Conservation (phyloP, 2,329 filamentous ascomycete genomes). For the Seiridium cupressi region DNA sequence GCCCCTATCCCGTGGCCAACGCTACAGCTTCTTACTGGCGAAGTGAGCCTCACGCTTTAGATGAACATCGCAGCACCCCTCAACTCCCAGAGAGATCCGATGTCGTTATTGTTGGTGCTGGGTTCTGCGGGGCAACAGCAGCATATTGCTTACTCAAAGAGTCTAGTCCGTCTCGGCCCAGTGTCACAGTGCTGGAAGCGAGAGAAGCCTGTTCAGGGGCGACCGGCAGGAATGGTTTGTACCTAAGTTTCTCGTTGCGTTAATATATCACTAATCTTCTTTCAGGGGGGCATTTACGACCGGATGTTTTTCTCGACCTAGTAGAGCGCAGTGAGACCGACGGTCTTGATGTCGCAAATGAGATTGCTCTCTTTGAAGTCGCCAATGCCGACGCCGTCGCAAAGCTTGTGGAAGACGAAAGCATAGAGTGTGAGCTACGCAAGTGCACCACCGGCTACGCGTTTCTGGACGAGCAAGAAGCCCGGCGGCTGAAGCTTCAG, state of each 20-base stretch:
- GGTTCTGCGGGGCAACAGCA: slow-evolving; percentile 20
- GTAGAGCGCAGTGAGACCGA: neutral
- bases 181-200: slow-evolving; percentile 15
- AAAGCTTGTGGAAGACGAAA: slow-evolving; percentile 30
- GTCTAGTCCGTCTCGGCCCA: slow-evolving; percentile 11
- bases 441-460: slow-evolving; percentile 19
- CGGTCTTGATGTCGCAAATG: slow-evolving; percentile 16
- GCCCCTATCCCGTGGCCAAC: neutral
- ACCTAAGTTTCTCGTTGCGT: neutral
- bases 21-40: slow-evolving; percentile 1
- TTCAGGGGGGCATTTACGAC: slow-evolving; percentile 16
- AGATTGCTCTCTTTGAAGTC: slow-evolving; percentile 32
- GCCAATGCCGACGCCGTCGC: slow-evolving; percentile 32
- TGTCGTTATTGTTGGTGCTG: slow-evolving; percentile 21
- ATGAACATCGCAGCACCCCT: slow-evolving; percentile 8
- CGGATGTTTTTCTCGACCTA: slow-evolving; percentile 22
- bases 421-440: slow-evolving; percentile 36
- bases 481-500: slow-evolving; percentile 23
- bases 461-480: slow-evolving; percentile 25
- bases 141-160: slow-evolving; percentile 23
- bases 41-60: neutral
- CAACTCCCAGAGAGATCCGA: slow-evolving; percentile 14
- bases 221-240: slow-evolving; percentile 22
- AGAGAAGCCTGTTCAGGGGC: slow-evolving; percentile 17
- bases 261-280: neutral